Evolutionary conservation across 2,329 filamentous ascomycete species (phyloP).

Genomic region (Phyllosticta capitalensis): DNA sequence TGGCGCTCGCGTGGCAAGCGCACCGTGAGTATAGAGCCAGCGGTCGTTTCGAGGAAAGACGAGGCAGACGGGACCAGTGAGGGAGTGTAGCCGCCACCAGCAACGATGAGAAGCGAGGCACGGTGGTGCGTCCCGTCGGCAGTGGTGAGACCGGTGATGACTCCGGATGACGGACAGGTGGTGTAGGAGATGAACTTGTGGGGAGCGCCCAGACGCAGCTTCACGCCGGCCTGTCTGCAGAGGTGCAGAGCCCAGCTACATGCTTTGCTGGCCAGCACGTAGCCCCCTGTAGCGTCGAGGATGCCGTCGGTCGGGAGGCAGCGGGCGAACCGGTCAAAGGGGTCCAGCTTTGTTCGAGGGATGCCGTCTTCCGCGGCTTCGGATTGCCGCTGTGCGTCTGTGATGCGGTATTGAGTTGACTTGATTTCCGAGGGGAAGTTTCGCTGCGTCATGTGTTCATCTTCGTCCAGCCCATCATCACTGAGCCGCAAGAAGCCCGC

Average conservation of each 20-base stretch:
- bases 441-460: conserved; percentile 16
- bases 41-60: conserved; percentile 39
- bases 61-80: conserved; percentile 32
- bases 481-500: conserved; percentile 18
- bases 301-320: conserved; percentile 3
- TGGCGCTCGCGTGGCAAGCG: conserved; percentile 31
- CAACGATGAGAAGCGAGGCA: conserved; percentile 34
- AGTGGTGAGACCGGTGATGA: conserved; percentile 34
- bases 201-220: conserved; percentile 30
- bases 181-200: neutral
- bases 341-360: conserved; percentile 6
- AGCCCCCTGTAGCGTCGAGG: conserved; percentile 39
- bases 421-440: conserved; percentile 18
- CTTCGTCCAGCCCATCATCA: conserved; percentile 12
- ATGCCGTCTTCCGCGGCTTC: conserved; percentile 1
- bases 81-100: conserved; percentile 38
- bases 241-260: conserved; percentile 39
- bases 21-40: conserved; percentile 37
- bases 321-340: neutral
- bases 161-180: neutral
- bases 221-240: conserved; percentile 32
- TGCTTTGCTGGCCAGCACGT: conserved; percentile 37
- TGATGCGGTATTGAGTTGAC: conserved; percentile 19
- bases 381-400: conserved; percentile 12
- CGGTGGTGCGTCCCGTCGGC: conserved; percentile 32